A percentile compares a stretch with the other conserved stretches of the same genome.
Conservation (phyloP, 257 asterid species). For the Petrea volubilis region DNA sequence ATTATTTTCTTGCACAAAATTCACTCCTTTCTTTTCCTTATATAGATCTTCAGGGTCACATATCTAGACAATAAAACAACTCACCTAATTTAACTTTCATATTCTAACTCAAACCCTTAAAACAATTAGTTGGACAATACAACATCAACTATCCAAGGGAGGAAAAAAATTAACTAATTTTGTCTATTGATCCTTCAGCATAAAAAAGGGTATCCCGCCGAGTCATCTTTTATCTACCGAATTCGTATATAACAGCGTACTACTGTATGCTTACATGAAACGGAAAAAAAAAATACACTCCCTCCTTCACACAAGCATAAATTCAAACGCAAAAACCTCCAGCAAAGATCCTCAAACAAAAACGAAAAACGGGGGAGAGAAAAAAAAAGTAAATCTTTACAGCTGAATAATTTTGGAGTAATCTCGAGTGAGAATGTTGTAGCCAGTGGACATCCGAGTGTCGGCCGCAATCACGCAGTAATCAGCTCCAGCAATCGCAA, state of each 20-base stretch:
- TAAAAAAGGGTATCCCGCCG: neutral
- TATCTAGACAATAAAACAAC: neutral
- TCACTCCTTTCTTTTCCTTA: neutral
- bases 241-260: neutral
- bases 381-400: slow-evolving; percentile 33
- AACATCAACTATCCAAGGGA: neutral
- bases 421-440: slow-evolving; percentile 82
- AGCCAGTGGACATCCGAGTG: slow-evolving; percentile 90
- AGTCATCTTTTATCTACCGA: neutral
- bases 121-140: neutral
- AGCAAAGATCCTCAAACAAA: neutral
- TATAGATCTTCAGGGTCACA: neutral
- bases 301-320: neutral
- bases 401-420: slow-evolving; percentile 86
- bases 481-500: slow-evolving; percentile 92
- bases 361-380: neutral
- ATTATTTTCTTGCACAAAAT: neutral
- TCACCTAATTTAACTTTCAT: neutral
- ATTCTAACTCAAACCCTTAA: neutral
- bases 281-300: neutral
- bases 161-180: neutral
- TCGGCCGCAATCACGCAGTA: slow-evolving; percentile 96
- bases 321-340: neutral
- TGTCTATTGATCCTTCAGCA: neutral
- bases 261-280: neutral